Base-by-base conservation (phyloP, 1,284 basidiomycete genomes). In the Dichomitus squalens region DNA sequence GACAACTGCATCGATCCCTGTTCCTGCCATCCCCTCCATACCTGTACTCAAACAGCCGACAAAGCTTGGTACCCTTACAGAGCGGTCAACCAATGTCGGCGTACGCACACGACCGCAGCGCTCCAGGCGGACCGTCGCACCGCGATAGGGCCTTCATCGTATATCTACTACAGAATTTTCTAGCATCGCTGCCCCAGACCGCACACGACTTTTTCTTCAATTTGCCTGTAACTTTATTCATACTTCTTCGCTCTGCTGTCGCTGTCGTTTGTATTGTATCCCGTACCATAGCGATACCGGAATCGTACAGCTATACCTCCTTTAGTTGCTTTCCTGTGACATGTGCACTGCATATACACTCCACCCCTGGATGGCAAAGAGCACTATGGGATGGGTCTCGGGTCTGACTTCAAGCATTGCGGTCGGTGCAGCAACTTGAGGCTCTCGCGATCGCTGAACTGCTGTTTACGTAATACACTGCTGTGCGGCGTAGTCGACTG, bases 41-140 rank as follows among this genome's bases (percentile, higher is more conserved):
- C 61, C 61, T 4, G 55, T 44, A 12, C 35, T 61, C 25, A 69
- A 64, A 59, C 67, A 59, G 39, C 51, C 62, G 12, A 44, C 54
- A 16, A 71, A 68, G 50, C 63, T 69, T 38, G 73, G 73, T 12
- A 73, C 72, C 1, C 65, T 76, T 39, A 73, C 68, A 2, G 74
- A 76, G 52, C 68, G 73, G 35, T 67, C 73, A 20, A 71, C 74
- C 20, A 76, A 76, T 60, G 60, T 58, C 57, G 50, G 50, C 20
- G 48, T 63, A 52, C 41, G 60, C 55, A 57, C 63, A 57, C 52
- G 61, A 16, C 35, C 58, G 5, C 53, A 53, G 48, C 60, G 66
- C 14, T 62, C 60, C 16, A 57, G 66, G 25, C 59, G 66, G 12
- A 57, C 61, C 12, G 44, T 58, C 12, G 54, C 33, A n/a, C 66